phyloP scores from a whole-genome alignment of 148 eudicot species.

The Dysphania ambrosioides region DNA sequence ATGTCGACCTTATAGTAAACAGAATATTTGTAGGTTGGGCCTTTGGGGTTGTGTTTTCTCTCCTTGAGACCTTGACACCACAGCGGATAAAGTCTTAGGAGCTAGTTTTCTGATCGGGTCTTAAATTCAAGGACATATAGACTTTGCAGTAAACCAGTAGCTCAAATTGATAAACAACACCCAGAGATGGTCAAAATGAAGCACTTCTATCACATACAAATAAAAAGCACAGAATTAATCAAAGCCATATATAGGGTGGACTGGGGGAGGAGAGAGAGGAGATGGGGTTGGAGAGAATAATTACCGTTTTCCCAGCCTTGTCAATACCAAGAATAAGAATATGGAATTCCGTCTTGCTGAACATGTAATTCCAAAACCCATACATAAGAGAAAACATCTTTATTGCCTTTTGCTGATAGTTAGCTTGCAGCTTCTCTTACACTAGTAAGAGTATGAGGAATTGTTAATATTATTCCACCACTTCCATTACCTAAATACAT shows the following conservation, averaged over 20 bases:
- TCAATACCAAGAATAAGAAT: conserved; percentile 91
- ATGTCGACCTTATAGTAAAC: neutral
- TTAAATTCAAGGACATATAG: no score
- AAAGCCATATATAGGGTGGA: no score
- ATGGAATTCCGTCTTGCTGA: conserved; percentile 87
- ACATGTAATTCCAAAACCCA: conserved; percentile 82
- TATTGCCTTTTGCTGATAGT: conserved; percentile 3
- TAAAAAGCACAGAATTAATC: no score
- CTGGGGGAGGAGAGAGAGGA: no score
- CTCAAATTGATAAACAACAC: neutral
- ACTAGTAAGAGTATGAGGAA: conserved; percentile 25
- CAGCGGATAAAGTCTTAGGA: neutral
- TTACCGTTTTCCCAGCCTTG: conserved; percentile 98
- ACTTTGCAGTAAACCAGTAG: no score
- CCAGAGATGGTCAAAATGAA: neutral
- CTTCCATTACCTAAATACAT: conserved; percentile 11
- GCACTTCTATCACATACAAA: neutral
- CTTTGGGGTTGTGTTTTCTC: neutral
- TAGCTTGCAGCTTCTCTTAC: conserved; percentile 23
- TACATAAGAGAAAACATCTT: conserved; percentile 88
- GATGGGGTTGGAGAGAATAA: neutral
- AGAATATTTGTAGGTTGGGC: neutral
- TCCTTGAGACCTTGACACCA: no score
- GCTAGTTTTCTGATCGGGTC: neutral
- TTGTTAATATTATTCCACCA: conserved; percentile 13